These are phyloP conservation scores for Fusarium sp. DNA, from an alignment of 2,329 filamentous ascomycete genomes.

Conservation along the genomic window DNA sequence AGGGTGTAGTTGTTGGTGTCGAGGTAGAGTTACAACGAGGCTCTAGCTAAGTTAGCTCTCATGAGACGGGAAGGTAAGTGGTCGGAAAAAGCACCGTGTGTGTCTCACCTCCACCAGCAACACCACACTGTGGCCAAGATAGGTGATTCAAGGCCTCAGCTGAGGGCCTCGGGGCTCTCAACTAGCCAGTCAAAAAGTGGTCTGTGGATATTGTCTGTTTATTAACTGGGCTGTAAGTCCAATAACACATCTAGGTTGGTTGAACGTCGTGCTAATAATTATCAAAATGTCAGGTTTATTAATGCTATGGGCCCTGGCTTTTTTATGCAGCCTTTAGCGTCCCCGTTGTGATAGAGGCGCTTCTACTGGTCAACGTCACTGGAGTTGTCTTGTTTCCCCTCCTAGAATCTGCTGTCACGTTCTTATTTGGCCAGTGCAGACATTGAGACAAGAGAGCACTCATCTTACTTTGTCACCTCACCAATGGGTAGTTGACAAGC, in stretches of 20 bases:
- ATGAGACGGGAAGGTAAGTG: slow-evolving; percentile 16
- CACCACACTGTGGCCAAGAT: slow-evolving; percentile 15
- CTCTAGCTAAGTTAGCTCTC: slow-evolving; percentile 20
- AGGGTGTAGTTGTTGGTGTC: slow-evolving; percentile 36
- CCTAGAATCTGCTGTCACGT: slow-evolving; percentile 29
- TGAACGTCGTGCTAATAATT: slow-evolving; percentile 1
- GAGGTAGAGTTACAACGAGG: slow-evolving; percentile 39
- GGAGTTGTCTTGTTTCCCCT: slow-evolving; percentile 16
- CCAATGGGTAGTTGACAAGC: slow-evolving; percentile 26
- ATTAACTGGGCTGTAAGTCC: background rate
- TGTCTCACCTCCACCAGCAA: slow-evolving; percentile 15
- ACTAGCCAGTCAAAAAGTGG: background rate
- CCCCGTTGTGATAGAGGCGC: slow-evolving; percentile 13
- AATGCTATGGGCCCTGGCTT: slow-evolving; percentile 19
- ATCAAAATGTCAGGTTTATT: slow-evolving; percentile 10
- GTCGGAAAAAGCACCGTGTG: slow-evolving; percentile 27
- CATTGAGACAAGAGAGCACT: slow-evolving; percentile 14
- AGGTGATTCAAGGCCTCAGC: background rate
- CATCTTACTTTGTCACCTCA: slow-evolving; percentile 5
- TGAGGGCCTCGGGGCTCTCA: background rate
- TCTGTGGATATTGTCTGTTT: background rate
- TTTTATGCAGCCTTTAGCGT: slow-evolving; percentile 15
- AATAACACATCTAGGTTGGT: background rate
- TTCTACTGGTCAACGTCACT: slow-evolving; percentile 20
- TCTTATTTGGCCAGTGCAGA: slow-evolving; percentile 21